A percentile compares a stretch with the other conserved stretches of the same genome.
These are phyloP conservation scores for Diaporthe eres DNA, from an alignment of 2,329 filamentous ascomycete genomes.

Conservation along the genomic window DNA sequence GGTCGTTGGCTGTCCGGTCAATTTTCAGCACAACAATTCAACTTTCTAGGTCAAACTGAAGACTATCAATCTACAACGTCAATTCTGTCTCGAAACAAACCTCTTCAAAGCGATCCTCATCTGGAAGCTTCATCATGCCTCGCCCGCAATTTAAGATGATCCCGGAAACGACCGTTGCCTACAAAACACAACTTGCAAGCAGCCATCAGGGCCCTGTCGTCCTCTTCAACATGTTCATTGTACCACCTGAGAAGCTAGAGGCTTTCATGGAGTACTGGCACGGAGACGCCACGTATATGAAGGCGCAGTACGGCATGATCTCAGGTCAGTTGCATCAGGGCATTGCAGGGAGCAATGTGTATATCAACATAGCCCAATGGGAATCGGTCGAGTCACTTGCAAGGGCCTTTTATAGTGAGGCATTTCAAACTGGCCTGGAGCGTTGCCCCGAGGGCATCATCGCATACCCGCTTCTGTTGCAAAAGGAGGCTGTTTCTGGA, in stretches of 20 bases:
- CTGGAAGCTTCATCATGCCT: background rate
- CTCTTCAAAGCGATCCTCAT: background rate
- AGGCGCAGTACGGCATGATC: background rate
- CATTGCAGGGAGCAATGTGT: background rate
- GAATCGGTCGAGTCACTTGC: background rate
- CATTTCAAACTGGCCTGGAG: background rate
- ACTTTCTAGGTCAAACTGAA: background rate
- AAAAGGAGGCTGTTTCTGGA: background rate
- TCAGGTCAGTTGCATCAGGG: slow-evolving; percentile 2
- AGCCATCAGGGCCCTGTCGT: background rate
- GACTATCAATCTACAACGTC: background rate
- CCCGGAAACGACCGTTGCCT: background rate
- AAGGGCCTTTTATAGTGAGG: background rate
- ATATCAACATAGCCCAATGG: background rate
- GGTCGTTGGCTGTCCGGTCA: background rate
- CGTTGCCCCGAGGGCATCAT: background rate
- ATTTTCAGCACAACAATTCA: background rate
- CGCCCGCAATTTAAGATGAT: background rate
- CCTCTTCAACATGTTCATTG: background rate
- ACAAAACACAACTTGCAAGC: background rate
- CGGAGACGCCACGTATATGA: background rate
- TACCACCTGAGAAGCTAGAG: background rate
- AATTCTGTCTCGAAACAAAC: background rate
- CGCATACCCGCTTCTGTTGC: slow-evolving; percentile 1
- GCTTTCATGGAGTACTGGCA: slow-evolving; percentile 3